These are phyloP conservation scores for Rugonectria rugulosa DNA, from an alignment of 2,329 filamentous ascomycete species.

Conservation along the genomic window DNA sequence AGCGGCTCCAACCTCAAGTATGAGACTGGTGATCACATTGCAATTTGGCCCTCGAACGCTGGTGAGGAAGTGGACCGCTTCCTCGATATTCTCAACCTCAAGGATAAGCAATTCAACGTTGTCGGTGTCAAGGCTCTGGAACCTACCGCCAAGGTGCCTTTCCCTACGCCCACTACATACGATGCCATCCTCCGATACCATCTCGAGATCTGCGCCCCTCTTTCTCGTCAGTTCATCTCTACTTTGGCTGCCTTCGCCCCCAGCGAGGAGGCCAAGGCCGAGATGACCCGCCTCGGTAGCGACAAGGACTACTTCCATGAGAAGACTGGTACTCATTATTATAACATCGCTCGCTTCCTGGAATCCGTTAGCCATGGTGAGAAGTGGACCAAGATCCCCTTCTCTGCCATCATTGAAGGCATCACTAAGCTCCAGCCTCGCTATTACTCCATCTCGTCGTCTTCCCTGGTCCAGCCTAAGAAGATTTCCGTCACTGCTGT, in stretches of 20 bases:
- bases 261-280: constrained; percentile 81
- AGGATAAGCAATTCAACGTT: constrained; percentile 79
- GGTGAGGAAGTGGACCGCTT: constrained; percentile 93
- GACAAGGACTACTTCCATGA: constrained; percentile 97
- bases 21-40: constrained; percentile 96
- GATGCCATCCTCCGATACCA: constrained; percentile 94
- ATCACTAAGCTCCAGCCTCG: constrained; percentile 94
- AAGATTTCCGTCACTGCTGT: constrained; percentile 96
- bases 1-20: constrained; percentile 89
- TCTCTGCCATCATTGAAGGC: constrained; percentile 93
- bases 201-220: constrained; percentile 93
- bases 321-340: constrained; percentile 80
- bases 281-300: constrained; percentile 86
- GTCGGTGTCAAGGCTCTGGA: constrained; percentile 91
- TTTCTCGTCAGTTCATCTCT: constrained; percentile 94
- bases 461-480: constrained; percentile 90
- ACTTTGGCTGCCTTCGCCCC: constrained; percentile 90
- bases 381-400: constrained; percentile 85
- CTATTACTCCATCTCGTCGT: constrained; percentile 99
- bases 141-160: constrained; percentile 94
- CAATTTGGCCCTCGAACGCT: constrained; percentile 95
- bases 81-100: constrained; percentile 78
- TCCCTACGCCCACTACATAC: constrained; percentile 96
- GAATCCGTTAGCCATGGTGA: constrained; percentile 74
- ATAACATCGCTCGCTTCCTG: constrained; percentile 90